Evolutionary conservation across 768 basidiomycete genomes (phyloP), one percentile per base, ranked within the genome.

Genomic region (Panellus pusillus): DNA sequence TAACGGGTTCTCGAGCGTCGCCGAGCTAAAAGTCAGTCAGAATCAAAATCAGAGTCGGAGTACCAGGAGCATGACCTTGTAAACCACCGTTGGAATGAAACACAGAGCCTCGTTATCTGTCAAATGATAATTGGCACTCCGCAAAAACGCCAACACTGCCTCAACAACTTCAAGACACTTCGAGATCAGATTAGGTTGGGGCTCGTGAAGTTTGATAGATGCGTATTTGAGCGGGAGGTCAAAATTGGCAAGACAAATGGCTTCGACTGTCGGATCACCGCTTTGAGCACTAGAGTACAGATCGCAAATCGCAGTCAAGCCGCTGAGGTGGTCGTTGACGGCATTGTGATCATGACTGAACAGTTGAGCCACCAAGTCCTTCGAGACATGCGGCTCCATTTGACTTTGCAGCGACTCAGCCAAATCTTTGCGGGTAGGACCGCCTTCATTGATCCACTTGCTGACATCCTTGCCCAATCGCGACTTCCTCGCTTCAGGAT

Each of bases 281-380:
- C 75, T 74, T 24, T 80, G 74, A 15, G 82, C 79, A 44, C 73
- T 73, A 45, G 80, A 68, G 69, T 85, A 94, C 65, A 92, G 87
- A 2, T 95, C 91, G 48, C 84, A 79, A 18, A 98, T 76, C 44
- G 73, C 77, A 6, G 80, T 74, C 47, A 98, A 70, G 6, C 90
- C 96, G n/a, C 76, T 74, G 48, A 96, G 79, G 63, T 90, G 86
- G 67, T 98, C 97, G 62, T 93, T 95, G 59, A 98, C 87, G 6
- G 94, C 92, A 60, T 89, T 91, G 68, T 98, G 97, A 63, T 97
- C 97, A 55, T 89, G 91, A 65, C 96, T 98, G 74, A 98, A 99
- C 27, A 99, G 76, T 27, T 82, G 82, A 5, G 81, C 70, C 12
- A 89, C 68, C 2, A 98, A 71, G 2, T 94, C 89, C 56, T 87